phyloP scores from a whole-genome alignment of 2,329 filamentous ascomycete species.

The Trichothecium roseum region DNA sequence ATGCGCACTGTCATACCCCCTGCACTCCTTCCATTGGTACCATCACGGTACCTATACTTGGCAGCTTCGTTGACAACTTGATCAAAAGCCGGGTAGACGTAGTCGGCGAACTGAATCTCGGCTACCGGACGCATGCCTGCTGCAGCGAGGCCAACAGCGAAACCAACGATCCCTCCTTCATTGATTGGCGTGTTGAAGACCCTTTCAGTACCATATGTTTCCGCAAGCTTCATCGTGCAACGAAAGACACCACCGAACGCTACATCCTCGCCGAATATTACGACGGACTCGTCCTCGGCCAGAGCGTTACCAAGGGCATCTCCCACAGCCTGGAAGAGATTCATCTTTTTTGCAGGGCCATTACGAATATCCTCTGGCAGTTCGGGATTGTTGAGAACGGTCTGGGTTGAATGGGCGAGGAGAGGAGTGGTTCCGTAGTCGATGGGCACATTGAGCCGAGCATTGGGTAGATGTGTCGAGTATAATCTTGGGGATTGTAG shows the following conservation, averaged over 20 bases:
- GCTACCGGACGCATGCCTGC: slow-evolving; percentile 89
- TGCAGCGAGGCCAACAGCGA: slow-evolving; percentile 80
- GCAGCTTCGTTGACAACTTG: slow-evolving; percentile 90
- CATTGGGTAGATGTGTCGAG: slow-evolving; percentile 48
- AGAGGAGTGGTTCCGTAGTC: slow-evolving; percentile 79
- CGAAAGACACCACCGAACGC: slow-evolving; percentile 95
- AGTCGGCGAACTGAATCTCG: slow-evolving; percentile 94
- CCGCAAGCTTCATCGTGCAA: slow-evolving; percentile 82
- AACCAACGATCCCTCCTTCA: slow-evolving; percentile 91
- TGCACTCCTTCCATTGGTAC: slow-evolving; percentile 43
- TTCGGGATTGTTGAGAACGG: slow-evolving; percentile 61
- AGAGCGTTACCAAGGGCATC: slow-evolving; percentile 77
- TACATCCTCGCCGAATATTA: slow-evolving; percentile 94
- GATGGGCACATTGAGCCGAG: slow-evolving; percentile 70
- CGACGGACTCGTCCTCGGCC: slow-evolving; percentile 70
- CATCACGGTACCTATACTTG: slow-evolving; percentile 74
- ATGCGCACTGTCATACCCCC: slow-evolving; percentile 82
- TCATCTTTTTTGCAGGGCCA: slow-evolving; percentile 73
- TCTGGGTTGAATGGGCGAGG: slow-evolving; percentile 67
- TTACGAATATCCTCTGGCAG: slow-evolving; percentile 55
- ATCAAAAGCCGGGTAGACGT: slow-evolving; percentile 86
- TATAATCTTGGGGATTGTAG: slow-evolving; percentile 24
- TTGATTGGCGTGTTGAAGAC: slow-evolving; percentile 95
- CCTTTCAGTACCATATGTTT: slow-evolving; percentile 75
- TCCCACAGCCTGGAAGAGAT: slow-evolving; percentile 91